Evolutionary conservation across 177 flowering plant genomes (phyloP).

Genomic region (Vitis hybrid): DNA sequence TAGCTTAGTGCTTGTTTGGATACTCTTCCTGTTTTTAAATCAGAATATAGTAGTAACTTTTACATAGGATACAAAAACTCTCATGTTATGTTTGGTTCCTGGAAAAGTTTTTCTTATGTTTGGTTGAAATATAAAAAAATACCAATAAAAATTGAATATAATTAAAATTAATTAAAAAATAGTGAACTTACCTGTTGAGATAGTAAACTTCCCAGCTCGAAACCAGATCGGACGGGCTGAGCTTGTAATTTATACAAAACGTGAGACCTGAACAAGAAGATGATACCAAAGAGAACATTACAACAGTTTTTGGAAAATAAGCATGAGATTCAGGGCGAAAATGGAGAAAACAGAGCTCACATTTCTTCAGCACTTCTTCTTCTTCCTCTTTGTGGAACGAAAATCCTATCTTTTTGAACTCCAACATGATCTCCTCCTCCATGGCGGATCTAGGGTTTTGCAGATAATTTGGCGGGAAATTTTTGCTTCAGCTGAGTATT

Average conservation of each 20-base stretch:
- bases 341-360: conserved; percentile 35
- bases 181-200: conserved; percentile 54
- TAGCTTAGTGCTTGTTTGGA: too few species aligned
- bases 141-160: too few species aligned
- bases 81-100: too few species aligned
- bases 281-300: background rate
- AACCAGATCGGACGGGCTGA: conserved; percentile 75
- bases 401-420: conserved; percentile 65
- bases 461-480: too few species aligned
- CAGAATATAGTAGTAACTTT: too few species aligned
- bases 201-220: conserved; percentile 90
- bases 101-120: too few species aligned
- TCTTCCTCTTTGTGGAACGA: conserved; percentile 56
- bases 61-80: too few species aligned
- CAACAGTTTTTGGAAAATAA: conserved; percentile 1
- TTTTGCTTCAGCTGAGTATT: too few species aligned
- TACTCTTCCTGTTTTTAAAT: too few species aligned
- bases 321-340: conserved; percentile 1
- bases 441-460: conserved; percentile 27
- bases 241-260: conserved; percentile 78
- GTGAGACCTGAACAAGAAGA: conserved; percentile 58
- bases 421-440: conserved; percentile 79
- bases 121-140: too few species aligned
- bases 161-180: too few species aligned
- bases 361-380: conserved; percentile 62